Percentiles rank a stretch among this genome's conserved stretches.
Evolutionary conservation across 2,329 filamentous ascomycete genomes (phyloP).

Genomic region (Trichoderma sp.): DNA sequence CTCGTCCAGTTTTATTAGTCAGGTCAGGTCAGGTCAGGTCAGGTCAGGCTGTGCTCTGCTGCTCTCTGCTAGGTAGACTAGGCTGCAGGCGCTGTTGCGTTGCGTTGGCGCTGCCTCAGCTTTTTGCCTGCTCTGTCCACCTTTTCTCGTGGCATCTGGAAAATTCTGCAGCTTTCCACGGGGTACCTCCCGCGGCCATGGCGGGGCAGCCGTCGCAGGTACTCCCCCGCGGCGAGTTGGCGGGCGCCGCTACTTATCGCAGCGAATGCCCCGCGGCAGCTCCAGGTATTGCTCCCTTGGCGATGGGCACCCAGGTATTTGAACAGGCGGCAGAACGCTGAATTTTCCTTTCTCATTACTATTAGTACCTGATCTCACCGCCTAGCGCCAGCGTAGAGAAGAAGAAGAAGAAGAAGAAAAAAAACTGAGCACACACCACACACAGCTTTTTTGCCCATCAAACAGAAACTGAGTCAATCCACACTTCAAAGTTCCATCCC

Average conservation of each 20-base stretch:
- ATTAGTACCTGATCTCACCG: conserved; percentile 28
- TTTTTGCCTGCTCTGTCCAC: background rate
- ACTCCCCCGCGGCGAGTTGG: conserved; percentile 4
- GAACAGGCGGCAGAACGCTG: conserved; percentile 9
- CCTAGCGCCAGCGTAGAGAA: conserved; percentile 5
- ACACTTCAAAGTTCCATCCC: background rate
- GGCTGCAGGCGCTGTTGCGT: no score
- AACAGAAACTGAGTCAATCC: no score
- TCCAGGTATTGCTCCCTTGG: conserved; percentile 18
- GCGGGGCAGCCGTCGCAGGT: conserved; percentile 30
- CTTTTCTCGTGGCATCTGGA: conserved; percentile 32
- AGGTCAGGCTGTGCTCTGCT: background rate
- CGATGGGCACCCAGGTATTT: background rate
- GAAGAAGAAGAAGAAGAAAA: no score
- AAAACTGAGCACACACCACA: background rate
- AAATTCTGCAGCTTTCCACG: conserved; percentile 37
- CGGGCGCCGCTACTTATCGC: conserved; percentile 14
- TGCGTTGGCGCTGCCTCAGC: background rate
- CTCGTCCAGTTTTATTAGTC: background rate
- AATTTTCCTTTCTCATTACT: conserved; percentile 27
- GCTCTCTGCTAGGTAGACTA: no score
- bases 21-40: no score
- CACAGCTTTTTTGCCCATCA: conserved; percentile 7
- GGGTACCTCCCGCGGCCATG: conserved; percentile 27
- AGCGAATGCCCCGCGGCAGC: background rate